A percentile compares a stretch with the other conserved stretches of the same genome.
Conservation (phyloP, 2,329 filamentous ascomycete genomes). For the Sphaerulina musiva region DNA sequence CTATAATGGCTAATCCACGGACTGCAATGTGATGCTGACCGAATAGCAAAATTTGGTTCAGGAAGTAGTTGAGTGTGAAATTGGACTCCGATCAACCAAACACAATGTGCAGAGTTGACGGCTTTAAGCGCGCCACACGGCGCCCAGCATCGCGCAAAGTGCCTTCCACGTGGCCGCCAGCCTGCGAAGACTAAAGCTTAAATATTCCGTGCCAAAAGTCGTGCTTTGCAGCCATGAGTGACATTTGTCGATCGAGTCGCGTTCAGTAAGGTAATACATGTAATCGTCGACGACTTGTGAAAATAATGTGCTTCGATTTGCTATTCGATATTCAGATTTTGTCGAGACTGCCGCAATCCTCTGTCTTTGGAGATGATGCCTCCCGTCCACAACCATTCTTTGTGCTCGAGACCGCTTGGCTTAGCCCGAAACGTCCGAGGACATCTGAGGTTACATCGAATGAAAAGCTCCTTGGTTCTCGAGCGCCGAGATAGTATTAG, state of each 20-base stretch:
- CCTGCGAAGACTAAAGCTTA: slow-evolving; percentile 1
- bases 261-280: no score
- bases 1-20: neutral
- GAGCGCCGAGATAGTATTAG: neutral
- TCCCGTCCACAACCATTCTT: neutral
- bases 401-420: neutral
- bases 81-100: slow-evolving; percentile 5
- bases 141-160: slow-evolving; percentile 1
- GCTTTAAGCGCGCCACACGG: slow-evolving; percentile 11
- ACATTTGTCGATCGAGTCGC: slow-evolving; percentile 1
- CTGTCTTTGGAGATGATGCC: neutral
- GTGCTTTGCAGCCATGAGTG: neutral
- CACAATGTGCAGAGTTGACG: slow-evolving; percentile 13
- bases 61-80: slow-evolving; percentile 7
- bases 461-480: neutral
- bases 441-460: slow-evolving; percentile 6
- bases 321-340: neutral
- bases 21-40: slow-evolving; percentile 4
- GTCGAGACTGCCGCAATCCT: neutral
- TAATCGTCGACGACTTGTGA: no score
- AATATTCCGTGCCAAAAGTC: slow-evolving; percentile 4
- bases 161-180: slow-evolving; percentile 11
- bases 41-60: neutral
- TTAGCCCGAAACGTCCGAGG: neutral
- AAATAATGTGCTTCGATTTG: neutral